Evolutionary conservation across 1,139 yeast genomes (phyloP).

Genomic region (Zygotorulaspora mrakii): DNA sequence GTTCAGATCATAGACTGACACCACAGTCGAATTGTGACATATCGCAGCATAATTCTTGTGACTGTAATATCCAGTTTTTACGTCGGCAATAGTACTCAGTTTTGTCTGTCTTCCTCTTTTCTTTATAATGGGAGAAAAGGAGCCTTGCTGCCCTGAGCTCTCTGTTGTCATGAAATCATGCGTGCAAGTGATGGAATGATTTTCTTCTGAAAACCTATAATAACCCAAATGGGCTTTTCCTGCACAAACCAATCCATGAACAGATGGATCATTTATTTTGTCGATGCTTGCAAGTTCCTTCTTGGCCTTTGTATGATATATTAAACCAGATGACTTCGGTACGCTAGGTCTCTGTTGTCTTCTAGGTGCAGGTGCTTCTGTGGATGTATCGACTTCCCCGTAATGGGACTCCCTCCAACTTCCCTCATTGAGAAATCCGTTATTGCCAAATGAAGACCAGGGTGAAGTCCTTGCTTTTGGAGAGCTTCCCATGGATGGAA

Average conservation of each 20-base stretch:
- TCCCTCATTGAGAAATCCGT: slow-evolving; percentile 15
- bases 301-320: slow-evolving; percentile 19
- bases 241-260: slow-evolving; percentile 30
- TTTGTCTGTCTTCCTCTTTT: slow-evolving; percentile 36
- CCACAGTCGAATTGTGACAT: slow-evolving; percentile 45
- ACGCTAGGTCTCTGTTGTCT: slow-evolving; percentile 6
- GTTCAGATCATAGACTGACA: slow-evolving; percentile 49
- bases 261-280: slow-evolving; percentile 30
- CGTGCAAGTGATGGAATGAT: slow-evolving; percentile 19
- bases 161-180: slow-evolving; percentile 26
- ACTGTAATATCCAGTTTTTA: slow-evolving; percentile 45
- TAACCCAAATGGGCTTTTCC: slow-evolving; percentile 35
- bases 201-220: slow-evolving; percentile 28
- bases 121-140: slow-evolving; percentile 15
- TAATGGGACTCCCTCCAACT: slow-evolving; percentile 9
- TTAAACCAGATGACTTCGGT: slow-evolving; percentile 25
- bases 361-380: slow-evolving; percentile 2
- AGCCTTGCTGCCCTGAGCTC: slow-evolving; percentile 10
- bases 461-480: slow-evolving; percentile 18
- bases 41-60: slow-evolving; percentile 46
- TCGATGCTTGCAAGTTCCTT: slow-evolving; percentile 35
- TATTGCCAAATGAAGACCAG: slow-evolving; percentile 17
- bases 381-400: slow-evolving; percentile 5
- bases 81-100: slow-evolving; percentile 48
- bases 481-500: slow-evolving; percentile 14